Conservation (phyloP, 352 stramenopile species). For the Globisporangium radiosum region DNA sequence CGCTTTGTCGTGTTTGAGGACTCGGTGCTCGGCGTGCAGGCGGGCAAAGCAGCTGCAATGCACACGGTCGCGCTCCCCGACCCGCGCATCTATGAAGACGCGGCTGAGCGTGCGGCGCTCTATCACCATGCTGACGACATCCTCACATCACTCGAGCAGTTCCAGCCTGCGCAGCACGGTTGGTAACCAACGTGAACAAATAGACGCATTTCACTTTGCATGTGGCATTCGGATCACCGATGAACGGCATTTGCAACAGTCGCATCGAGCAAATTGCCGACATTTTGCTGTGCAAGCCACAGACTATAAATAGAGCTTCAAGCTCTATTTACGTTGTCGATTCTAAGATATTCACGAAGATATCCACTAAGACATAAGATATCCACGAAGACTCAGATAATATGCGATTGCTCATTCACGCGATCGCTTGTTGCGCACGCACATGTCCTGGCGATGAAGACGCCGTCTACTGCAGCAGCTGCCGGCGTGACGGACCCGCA, state of each 20-base stretch:
- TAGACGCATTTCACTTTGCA: neutral
- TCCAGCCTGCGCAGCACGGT: constrained; percentile 50
- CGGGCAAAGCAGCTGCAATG: constrained; percentile 59
- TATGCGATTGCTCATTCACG: too few relatives aligned
- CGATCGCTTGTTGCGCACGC: too few relatives aligned
- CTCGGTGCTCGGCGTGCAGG: constrained; percentile 58
- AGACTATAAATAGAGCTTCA: neutral
- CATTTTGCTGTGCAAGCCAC: too few relatives aligned
- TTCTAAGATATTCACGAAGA: too few relatives aligned
- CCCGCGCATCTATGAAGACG: constrained; percentile 49
- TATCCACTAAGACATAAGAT: too few relatives aligned
- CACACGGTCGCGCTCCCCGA: constrained; percentile 68
- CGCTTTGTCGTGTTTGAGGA: constrained; percentile 75
- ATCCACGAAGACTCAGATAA: too few relatives aligned
- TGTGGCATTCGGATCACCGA: neutral
- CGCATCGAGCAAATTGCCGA: too few relatives aligned
- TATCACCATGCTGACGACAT: constrained; percentile 60
- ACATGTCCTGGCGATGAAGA: neutral
- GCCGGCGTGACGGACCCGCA: constrained; percentile 11
- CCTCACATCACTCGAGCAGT: constrained; percentile 51
- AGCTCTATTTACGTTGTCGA: neutral
- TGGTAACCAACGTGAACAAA: constrained; percentile 13
- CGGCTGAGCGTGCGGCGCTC: constrained; percentile 30
- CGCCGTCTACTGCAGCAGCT: neutral
- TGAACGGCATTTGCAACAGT: too few relatives aligned